These are phyloP conservation scores for Elongisporangium senticosum DNA, from an alignment of 352 stramenopile species.

Conservation along the genomic window DNA sequence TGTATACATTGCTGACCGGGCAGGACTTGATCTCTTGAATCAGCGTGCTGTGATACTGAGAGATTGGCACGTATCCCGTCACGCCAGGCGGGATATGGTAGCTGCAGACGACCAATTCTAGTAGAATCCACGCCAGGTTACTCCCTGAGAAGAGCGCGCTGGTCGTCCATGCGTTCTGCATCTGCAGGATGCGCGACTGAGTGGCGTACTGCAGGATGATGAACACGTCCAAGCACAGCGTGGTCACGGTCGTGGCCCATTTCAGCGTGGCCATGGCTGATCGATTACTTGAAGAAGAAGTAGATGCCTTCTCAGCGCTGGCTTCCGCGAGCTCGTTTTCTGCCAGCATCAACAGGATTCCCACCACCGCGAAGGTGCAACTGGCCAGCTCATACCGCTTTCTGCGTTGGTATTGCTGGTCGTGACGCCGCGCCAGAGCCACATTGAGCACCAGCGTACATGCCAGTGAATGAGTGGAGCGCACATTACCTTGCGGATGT, in stretches of 20 bases:
- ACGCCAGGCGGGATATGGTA: slow-evolving; percentile 61
- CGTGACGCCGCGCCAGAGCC: slow-evolving; percentile 1
- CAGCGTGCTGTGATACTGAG: slow-evolving; percentile 37
- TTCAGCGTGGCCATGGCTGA: slow-evolving; percentile 31
- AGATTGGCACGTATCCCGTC: slow-evolving; percentile 27
- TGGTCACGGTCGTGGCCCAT: slow-evolving; percentile 24
- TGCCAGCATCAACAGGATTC: slow-evolving; percentile 60
- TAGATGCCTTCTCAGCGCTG: not conserved
- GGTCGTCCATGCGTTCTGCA: slow-evolving; percentile 19
- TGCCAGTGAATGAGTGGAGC: not conserved
- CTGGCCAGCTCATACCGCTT: slow-evolving; percentile 45
- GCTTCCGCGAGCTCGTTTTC: slow-evolving; percentile 54
- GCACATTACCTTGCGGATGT: slow-evolving; percentile 11
- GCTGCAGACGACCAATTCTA: slow-evolving; percentile 57
- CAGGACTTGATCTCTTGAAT: slow-evolving; percentile 8
- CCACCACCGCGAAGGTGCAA: slow-evolving; percentile 35
- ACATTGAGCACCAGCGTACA: not conserved
- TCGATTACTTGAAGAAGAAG: not conserved
- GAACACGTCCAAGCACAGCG: slow-evolving; percentile 30
- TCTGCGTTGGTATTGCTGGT: slow-evolving; percentile 43
- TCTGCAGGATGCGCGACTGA: slow-evolving; percentile 37
- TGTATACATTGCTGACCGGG: slow-evolving; percentile 18
- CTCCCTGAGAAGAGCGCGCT: slow-evolving; percentile 15
- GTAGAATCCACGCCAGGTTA: not conserved
- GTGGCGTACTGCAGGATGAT: slow-evolving; percentile 47